Conservation (phyloP, 1,139 yeast genomes). For the Geotrichum bryndzae region DNA sequence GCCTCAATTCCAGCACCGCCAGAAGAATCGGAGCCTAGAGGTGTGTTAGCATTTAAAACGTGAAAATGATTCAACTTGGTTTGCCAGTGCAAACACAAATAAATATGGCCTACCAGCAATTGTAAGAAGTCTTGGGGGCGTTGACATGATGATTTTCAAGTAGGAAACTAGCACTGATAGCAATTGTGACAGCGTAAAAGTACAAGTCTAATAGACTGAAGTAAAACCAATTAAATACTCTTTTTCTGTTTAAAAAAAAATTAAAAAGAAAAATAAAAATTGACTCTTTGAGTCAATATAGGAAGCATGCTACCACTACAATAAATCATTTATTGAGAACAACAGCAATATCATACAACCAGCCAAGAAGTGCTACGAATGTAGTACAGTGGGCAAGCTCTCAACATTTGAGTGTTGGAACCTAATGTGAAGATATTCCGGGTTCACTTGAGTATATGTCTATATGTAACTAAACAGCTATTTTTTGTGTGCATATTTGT, state of each 20-base stretch:
- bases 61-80: neutral
- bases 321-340: neutral
- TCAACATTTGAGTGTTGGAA: no score
- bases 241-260: no score
- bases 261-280: no score
- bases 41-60: neutral
- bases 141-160: neutral
- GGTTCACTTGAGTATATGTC: no score
- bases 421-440: no score
- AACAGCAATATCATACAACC: neutral
- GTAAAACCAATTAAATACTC: no score
- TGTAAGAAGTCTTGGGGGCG: constrained; percentile 21
- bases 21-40: constrained; percentile 74
- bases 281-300: neutral
- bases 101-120: constrained; percentile 16
- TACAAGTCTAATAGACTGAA: neutral
- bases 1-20: constrained; percentile 98
- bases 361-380: neutral
- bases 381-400: no score
- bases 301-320: neutral
- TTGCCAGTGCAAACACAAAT: neutral
- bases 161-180: neutral
- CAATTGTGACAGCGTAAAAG: neutral
- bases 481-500: no score
- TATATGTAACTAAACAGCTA: no score